Base-by-base conservation (phyloP, 2,329 filamentous ascomycete genomes). In the Cytospora mali region DNA sequence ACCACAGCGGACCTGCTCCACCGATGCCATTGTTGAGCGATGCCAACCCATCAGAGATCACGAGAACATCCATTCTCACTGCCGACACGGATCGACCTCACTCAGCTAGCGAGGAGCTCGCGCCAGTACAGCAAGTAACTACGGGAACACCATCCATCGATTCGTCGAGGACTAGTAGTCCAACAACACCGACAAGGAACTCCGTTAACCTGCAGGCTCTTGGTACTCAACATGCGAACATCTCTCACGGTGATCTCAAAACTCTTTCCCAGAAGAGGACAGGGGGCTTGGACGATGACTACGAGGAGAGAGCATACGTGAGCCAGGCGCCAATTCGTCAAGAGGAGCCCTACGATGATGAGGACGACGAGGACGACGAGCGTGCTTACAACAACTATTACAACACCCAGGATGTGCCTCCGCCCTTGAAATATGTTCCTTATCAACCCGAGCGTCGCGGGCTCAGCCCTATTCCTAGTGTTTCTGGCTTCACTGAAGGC, bases 21-120 rank as follows among this genome's bases (percentile, higher is more conserved):
- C 91, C 91, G 6, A 92, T 97, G 89, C 94, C 94, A 3, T 82
- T 97, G 66, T 89, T 90, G 75, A 97, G 93, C 75, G 91, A 92
- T 61, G 85, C 96, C 62, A 90, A 91, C 67, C 86, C 90, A 49
- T 96, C 94, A 0, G 93, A 97, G 57, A 76, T 97, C 61, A 98
- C 94, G 0, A 84, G 94, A 69, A 90, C 90, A 18, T 97, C 94
- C 0, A 91, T 98, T 59, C 77, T 95, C 21, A 95, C 93, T 6
- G 90, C 91, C 31, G 88, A 90, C 29, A 91, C 91, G 0, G 91
- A 51, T 67, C 81, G 87, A 57, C 89, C 91, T 18, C 82, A 84
- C 53, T 91, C 90, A 21, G 86, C 88, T 25, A 88, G 82, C 70
- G 87, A 84, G 69, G 84, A 84, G 75, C 80, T 76, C 70, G 83